A percentile compares a stretch with the other conserved stretches of the same genome.
Evolutionary conservation across 2,329 filamentous ascomycete species (phyloP).

Genomic region (Curvularia lunata): DNA sequence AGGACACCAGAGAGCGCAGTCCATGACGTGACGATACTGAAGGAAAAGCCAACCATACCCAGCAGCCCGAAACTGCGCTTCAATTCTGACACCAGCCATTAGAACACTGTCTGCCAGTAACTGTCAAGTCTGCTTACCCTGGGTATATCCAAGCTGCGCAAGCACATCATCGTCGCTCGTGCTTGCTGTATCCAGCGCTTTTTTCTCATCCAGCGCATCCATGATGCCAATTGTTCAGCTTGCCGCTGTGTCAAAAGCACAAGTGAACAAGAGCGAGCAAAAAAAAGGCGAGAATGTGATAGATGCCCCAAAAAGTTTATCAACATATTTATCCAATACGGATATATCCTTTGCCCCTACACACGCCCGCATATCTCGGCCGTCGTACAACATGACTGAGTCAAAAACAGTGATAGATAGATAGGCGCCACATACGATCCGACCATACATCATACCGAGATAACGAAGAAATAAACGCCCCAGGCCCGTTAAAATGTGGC

Average conservation of each 20-base stretch:
- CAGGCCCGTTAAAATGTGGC: no score
- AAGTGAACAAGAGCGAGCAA: no score
- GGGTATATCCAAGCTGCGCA: slow-evolving; percentile 51
- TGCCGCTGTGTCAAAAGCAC: no score
- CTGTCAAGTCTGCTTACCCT: slow-evolving; percentile 30
- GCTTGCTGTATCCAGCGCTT: slow-evolving; percentile 26
- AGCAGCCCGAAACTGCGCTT: slow-evolving; percentile 63
- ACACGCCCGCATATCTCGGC: no score
- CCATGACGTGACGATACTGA: slow-evolving; percentile 66
- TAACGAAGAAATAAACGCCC: neutral
- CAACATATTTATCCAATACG: no score
- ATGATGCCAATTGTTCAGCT: slow-evolving; percentile 11
- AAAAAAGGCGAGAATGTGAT: no score
- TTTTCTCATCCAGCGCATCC: slow-evolving; percentile 28
- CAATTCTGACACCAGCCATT: slow-evolving; percentile 53
- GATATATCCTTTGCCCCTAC: no score
- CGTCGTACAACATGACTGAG: no score
- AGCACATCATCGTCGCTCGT: slow-evolving; percentile 50
- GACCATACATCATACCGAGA: neutral
- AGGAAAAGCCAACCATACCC: slow-evolving; percentile 66
- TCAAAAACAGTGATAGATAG: no score
- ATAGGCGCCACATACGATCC: no score
- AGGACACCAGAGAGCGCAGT: slow-evolving; percentile 63
- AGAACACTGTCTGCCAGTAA: neutral
- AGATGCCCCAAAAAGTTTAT: no score